Percentiles rank a stretch among this genome's conserved stretches.
These are phyloP conservation scores for Monosporozyma servazzii DNA, from an alignment of 805 yeast genomes.

Conservation along the genomic window DNA sequence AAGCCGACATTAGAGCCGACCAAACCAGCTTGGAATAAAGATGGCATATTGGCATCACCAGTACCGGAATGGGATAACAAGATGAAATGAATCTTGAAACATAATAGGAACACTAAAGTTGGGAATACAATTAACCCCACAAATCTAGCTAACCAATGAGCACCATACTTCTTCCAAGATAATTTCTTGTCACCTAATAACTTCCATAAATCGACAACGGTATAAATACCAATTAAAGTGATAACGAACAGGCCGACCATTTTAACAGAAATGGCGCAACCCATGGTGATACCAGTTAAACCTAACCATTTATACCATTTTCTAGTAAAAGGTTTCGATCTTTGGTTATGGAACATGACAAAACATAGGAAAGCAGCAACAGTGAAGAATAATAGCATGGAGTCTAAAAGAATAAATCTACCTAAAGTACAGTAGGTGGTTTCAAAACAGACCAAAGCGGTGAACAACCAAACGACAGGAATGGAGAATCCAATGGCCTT, in stretches of 20 bases:
- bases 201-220: conserved; percentile 79
- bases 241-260: conserved; percentile 95
- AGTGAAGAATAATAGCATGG: conserved; percentile 69
- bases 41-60: conserved; percentile 73
- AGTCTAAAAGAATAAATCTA: conserved; percentile 67
- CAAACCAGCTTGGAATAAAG: conserved; percentile 73
- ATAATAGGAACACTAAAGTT: conserved; percentile 47
- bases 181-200: conserved; percentile 61
- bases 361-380: conserved; percentile 58
- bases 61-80: conserved; percentile 71
- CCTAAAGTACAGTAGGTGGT: conserved; percentile 61
- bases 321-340: conserved; percentile 46
- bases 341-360: conserved; percentile 43
- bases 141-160: conserved; percentile 61
- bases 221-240: conserved; percentile 78
- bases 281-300: conserved; percentile 76
- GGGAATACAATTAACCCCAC: conserved; percentile 58
- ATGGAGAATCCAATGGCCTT: conserved; percentile 45
- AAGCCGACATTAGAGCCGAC: conserved; percentile 53
- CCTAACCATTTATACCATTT: conserved; percentile 95
- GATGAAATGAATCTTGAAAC: conserved; percentile 72
- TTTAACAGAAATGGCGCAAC: conserved; percentile 86
- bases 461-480: conserved; percentile 48
- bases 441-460: conserved; percentile 58
- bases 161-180: conserved; percentile 39